Evolutionary conservation across 257 asterid genomes (phyloP).

Genomic region (Nicotiana otophora): DNA sequence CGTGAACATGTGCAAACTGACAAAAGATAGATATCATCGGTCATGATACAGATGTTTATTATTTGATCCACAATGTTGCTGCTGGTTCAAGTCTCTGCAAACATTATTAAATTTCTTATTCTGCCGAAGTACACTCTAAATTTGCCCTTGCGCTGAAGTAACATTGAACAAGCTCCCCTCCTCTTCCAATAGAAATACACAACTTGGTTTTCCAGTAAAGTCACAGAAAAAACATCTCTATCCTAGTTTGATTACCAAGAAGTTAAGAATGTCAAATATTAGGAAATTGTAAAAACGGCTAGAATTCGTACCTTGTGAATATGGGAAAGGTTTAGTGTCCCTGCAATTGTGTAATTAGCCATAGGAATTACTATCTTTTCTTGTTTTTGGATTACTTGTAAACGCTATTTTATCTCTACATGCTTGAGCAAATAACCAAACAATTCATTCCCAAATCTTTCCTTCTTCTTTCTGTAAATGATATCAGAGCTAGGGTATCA

Average conservation of each 20-base stretch:
- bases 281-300: neutral
- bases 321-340: neutral
- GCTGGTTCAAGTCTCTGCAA: neutral
- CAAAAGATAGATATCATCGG: neutral
- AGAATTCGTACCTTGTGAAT: neutral
- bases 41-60: neutral
- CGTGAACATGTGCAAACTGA: neutral
- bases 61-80: slow-evolving; percentile 4
- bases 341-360: slow-evolving; percentile 3
- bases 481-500: neutral
- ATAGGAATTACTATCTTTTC: slow-evolving; percentile 2
- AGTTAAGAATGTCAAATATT: neutral
- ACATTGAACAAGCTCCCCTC: neutral
- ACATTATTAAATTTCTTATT: neutral
- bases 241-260: neutral
- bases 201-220: neutral
- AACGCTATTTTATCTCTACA: neutral
- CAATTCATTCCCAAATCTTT: neutral
- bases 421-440: slow-evolving; percentile 5
- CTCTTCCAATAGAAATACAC: neutral
- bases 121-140: neutral
- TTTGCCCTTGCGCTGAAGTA: neutral
- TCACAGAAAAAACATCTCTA: neutral
- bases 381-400: neutral
- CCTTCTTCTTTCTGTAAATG: neutral